Conservation (phyloP, 192 early-diverging fungal species). For the Pilaira anomala region DNA sequence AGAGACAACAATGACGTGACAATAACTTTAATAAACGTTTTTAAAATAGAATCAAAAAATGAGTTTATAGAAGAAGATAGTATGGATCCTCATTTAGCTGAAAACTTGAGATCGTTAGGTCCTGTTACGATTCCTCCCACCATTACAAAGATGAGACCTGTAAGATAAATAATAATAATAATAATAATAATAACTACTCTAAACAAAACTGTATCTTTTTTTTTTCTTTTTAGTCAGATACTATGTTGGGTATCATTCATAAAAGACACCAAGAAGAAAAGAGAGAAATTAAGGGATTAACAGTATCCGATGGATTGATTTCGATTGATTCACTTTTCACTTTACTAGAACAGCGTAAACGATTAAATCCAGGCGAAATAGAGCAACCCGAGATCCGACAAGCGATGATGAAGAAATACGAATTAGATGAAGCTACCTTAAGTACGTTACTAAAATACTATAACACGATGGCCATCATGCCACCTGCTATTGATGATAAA, state of each 20-base stretch:
- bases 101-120: slow-evolving; percentile 10
- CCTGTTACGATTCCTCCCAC: slow-evolving; percentile 21
- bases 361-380: slow-evolving; percentile 13
- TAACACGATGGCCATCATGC: slow-evolving; percentile 22
- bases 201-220: too few species aligned
- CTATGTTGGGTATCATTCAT: slow-evolving; percentile 24
- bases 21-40: too few species aligned
- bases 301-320: background rate
- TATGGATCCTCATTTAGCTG: slow-evolving; percentile 9
- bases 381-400: slow-evolving; percentile 12
- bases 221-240: slow-evolving; percentile 13
- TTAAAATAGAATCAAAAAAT: slow-evolving; percentile 10
- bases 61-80: slow-evolving; percentile 11
- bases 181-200: too few species aligned
- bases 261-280: slow-evolving; percentile 11
- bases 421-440: slow-evolving; percentile 7
- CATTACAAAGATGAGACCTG: slow-evolving; percentile 21
- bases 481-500: slow-evolving; percentile 16
- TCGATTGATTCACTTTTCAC: slow-evolving; percentile 17
- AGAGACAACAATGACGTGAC: background rate
- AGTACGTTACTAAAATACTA: slow-evolving; percentile 11
- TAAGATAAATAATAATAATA: slow-evolving; percentile 1
- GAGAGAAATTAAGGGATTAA: background rate
- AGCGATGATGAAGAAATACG: slow-evolving; percentile 9
- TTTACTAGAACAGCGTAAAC: slow-evolving; percentile 20